Conservation (phyloP, 441 rosid species). For the Erysimum pusillum region DNA sequence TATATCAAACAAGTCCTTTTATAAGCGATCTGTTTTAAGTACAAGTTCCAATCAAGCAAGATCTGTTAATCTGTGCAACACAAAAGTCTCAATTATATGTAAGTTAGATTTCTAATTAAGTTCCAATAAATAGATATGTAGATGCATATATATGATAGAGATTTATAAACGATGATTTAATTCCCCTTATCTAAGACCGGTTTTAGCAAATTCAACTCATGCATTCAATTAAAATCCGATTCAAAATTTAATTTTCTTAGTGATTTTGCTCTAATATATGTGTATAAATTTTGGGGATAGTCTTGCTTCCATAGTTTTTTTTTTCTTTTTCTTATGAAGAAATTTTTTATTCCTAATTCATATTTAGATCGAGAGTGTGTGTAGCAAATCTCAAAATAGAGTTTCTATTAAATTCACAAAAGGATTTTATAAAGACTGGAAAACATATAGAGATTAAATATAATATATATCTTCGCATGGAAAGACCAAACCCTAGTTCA, state of each 20-base stretch:
- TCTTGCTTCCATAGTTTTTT: background rate
- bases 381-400: background rate
- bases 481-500: slow-evolving; percentile 28
- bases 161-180: background rate
- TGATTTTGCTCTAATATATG: background rate
- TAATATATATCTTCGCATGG: background rate
- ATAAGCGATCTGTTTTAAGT: background rate
- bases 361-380: background rate
- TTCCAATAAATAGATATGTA: background rate
- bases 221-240: background rate
- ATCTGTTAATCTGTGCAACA: background rate
- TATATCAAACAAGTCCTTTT: background rate
- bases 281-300: background rate
- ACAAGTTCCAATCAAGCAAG: slow-evolving; percentile 1
- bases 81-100: background rate
- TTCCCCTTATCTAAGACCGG: background rate
- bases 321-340: too few relatives aligned
- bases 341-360: background rate
- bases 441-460: background rate
- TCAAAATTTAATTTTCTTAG: background rate
- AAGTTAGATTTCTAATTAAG: background rate
- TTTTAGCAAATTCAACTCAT: background rate
- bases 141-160: background rate
- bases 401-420: background rate
- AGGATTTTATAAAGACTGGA: background rate